Conservation (phyloP, 1,139 yeast genomes). For the Taphrina betulina region DNA sequence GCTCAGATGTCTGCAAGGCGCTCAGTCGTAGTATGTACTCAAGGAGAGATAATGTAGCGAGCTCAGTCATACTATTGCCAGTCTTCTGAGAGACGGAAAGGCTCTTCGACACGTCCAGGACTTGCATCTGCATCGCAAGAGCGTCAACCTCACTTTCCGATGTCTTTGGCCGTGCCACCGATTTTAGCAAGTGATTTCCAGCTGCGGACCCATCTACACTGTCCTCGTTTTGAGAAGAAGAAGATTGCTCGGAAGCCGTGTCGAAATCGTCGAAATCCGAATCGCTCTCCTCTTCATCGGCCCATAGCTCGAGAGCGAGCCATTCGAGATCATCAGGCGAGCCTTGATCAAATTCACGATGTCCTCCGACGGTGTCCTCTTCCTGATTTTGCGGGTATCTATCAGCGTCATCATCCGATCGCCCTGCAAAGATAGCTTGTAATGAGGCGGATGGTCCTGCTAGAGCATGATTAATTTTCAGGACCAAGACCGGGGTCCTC, state of each 20-base stretch:
- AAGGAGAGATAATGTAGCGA: constrained; percentile 49
- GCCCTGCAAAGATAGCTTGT: constrained; percentile 27
- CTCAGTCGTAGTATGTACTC: constrained; percentile 65
- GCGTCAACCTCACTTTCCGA: constrained; percentile 19
- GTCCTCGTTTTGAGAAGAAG: constrained; percentile 21
- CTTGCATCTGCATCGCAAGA: constrained; percentile 32
- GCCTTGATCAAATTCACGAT: background rate
- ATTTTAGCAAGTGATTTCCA: background rate
- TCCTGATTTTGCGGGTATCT: constrained; percentile 32
- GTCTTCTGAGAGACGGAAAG: constrained; percentile 11
- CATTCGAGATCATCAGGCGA: constrained; percentile 46
- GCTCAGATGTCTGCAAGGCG: constrained; percentile 64
- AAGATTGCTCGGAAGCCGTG: constrained; percentile 18
- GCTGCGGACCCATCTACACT: constrained; percentile 24
- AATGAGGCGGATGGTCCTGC: constrained; percentile 34
- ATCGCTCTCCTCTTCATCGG: constrained; percentile 44
- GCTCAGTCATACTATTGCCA: constrained; percentile 9
- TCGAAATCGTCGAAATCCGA: constrained; percentile 40
- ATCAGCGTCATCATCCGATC: constrained; percentile 36
- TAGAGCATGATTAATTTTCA: constrained; percentile 51
- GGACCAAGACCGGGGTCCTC: constrained; percentile 65
- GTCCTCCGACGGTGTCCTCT: constrained; percentile 13
- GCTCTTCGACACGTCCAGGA: constrained; percentile 25
- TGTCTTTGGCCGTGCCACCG: constrained; percentile 1
- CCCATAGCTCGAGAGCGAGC: constrained; percentile 54